Base-by-base conservation (phyloP, 1,139 yeast genomes). In the Magnusiomyces paraingens region DNA sequence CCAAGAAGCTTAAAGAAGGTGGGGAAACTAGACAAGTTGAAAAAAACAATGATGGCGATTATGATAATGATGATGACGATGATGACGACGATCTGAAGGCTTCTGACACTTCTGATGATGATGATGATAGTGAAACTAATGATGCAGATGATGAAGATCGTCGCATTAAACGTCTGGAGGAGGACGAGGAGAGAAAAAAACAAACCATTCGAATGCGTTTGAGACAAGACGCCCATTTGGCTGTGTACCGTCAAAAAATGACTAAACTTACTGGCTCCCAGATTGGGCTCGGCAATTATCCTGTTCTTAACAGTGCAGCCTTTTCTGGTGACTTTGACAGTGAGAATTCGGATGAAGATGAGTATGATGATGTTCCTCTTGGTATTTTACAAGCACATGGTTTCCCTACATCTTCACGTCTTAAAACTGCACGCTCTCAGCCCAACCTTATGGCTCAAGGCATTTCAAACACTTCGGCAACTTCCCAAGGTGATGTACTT, bases 221-320 rank as follows among this genome's bases (percentile, higher is more conserved):
- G 55, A 67, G 66, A 56, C 76, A 73, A 56, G 73, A 71, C 50
- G 75, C 73, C 5, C 72, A 72, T 47, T 59, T 72, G 53, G 68
- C 72, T 5, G 69, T 70, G 17, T 72, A 72, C 57, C 66, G 76
- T n/a, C 76, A 73, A 56, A 70, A 70, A 54, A 72, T 73, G 75
- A 70, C 69, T 52, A 69, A 69, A 52, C 62, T 70, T 39, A 68
- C 73, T 17, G 74, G 74, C n/a, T 60, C 66, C 2, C 65, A 63
- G 42, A 59, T 66, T 46, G 54, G 61, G 53, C 26, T 54, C 15
- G 17, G 47, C 59, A 20, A 39, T 4, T 38, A 49, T 5, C 49
- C 53, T 5, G 46, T n/a, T 21, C 17, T 18, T 18, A 49, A 20
- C 38, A 20, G 17, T 8, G 44, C 47, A 42, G 48, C 21, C 20